Percentiles rank a stretch among this genome's conserved stretches.
Conservation (phyloP, 345 rosid genomes). For the Sonneratia caseolaris region DNA sequence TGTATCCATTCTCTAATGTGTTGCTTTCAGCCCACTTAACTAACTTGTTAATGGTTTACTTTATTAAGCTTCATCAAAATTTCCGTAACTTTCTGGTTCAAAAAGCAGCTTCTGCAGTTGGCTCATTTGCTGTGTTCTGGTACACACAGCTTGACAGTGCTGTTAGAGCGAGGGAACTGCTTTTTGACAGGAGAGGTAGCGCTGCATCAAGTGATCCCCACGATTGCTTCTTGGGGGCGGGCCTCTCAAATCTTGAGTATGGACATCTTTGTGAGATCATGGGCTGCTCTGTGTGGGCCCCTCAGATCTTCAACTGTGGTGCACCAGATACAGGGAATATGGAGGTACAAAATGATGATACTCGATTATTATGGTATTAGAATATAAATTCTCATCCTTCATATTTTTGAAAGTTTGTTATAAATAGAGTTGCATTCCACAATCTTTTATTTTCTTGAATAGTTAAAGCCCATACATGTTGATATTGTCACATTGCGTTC, state of each 20-base stretch:
- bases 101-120: neutral
- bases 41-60: neutral
- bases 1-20: neutral
- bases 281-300: conserved; percentile 96
- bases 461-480: neutral
- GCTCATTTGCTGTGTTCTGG: conserved; percentile 10
- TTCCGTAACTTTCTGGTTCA: neutral
- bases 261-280: conserved; percentile 96
- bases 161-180: conserved; percentile 60
- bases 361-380: neutral
- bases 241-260: conserved; percentile 92
- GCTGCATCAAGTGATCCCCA: conserved; percentile 14
- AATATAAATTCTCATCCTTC: neutral
- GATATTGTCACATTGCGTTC: neutral
- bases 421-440: neutral
- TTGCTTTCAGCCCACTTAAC: neutral
- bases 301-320: conserved; percentile 90
- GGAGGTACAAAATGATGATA: conserved; percentile 53
- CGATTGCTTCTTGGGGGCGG: conserved; percentile 67
- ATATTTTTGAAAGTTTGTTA: neutral
- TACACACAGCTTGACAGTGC: conserved; percentile 78
- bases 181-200: conserved; percentile 29
- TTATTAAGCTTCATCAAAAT: neutral
- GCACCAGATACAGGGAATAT: conserved; percentile 99
- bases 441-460: neutral